These are phyloP conservation scores for Zygnema circumcarinatum DNA, from an alignment of 139 green algal species.

Conservation along the genomic window DNA sequence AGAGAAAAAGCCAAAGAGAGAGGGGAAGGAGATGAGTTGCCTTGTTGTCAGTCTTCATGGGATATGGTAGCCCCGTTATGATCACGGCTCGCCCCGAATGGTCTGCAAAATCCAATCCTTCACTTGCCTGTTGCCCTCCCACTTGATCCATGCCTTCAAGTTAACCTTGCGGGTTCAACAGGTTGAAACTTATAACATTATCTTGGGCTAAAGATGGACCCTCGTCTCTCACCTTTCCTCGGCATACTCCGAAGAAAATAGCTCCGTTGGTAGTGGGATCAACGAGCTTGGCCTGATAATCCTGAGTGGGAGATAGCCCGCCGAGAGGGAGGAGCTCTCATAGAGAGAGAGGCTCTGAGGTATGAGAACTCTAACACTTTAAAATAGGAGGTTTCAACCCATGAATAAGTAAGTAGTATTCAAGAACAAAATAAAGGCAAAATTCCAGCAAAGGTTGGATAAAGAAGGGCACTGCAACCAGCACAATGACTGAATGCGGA, in stretches of 20 bases:
- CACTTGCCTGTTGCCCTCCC: slow-evolving; percentile 78
- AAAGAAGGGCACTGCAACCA: too few species aligned
- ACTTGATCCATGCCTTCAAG: too few species aligned
- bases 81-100: slow-evolving; percentile 85
- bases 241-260: slow-evolving; percentile 91
- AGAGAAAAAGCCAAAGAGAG: neutral
- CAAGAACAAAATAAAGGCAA: too few species aligned
- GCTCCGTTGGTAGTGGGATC: slow-evolving; percentile 73
- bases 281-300: slow-evolving; percentile 77
- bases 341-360: slow-evolving; percentile 1
- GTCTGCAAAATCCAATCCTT: slow-evolving; percentile 97
- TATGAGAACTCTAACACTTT: too few species aligned
- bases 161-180: too few species aligned
- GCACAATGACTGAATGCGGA: too few species aligned
- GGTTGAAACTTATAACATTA: too few species aligned
- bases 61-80: slow-evolving; percentile 94
- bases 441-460: too few species aligned
- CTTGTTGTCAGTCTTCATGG: slow-evolving; percentile 68
- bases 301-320: slow-evolving; percentile 43
- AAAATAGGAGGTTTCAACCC: too few species aligned
- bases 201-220: too few species aligned
- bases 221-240: slow-evolving; percentile 63
- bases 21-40: slow-evolving; percentile 20
- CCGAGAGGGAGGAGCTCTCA: neutral
- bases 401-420: too few species aligned